Base-by-base conservation (phyloP, 495 filamentous ascomycete genomes). In the Penicillium pulvis region DNA sequence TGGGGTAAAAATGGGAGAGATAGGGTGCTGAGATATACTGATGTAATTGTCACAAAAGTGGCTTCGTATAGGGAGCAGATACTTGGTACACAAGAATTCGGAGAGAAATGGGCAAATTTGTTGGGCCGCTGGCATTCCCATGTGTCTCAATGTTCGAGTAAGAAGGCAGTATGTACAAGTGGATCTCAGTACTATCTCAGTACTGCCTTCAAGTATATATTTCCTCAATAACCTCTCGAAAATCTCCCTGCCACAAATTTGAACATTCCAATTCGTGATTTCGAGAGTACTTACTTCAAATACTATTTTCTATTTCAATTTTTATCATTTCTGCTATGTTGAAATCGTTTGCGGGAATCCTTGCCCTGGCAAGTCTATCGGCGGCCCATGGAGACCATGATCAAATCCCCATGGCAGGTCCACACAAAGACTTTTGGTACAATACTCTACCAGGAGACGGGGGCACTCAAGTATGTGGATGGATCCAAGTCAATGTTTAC, bases 381-480 rank as follows among this genome's bases (percentile, higher is more conserved):
- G 61, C 70, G 31, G 82, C 82, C 44, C 85, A 87, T 68, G 71
- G 77, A 55, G 74, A 72, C 39, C 75, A 83, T 52, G 67, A 76
- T 30, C 85, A 88, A 68, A 73, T 69, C 46, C 79, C 83, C 7
- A 70, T 88, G 42, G 70, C 78, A 23, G 85, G 85, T 3, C 85
- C 85, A 3, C 83, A 81, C 55, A 73, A 84, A 61, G 69, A 76
- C 33, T 60, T 87, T 51, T 87, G 85, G 85, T 87, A 88, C 62
- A 85, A 86, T 61, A 80, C 79, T 1, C 72, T 88, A 0, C 85
- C 85, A 9, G 85, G 85, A n/a, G 85, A 88, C 74, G 85, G 85
- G 20, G 85, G 84, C 14, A 87, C 82, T 23, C 85, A 88, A 75
- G 85, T 87, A 67, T 17, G 54, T 3, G 0, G 4, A 14, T 36